Conservation (phyloP, 1,139 yeast genomes). For the Arxiozyma heterogenica region DNA sequence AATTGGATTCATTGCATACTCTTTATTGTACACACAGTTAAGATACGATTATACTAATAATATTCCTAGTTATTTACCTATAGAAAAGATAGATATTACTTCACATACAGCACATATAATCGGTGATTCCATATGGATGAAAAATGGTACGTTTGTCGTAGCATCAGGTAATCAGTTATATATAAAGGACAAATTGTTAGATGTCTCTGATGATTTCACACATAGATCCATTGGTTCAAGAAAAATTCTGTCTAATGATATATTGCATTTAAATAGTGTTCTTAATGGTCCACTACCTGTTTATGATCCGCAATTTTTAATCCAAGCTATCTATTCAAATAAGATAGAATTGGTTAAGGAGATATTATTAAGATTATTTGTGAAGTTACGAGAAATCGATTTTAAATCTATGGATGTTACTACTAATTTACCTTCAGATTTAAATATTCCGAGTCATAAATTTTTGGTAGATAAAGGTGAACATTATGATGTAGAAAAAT, state of each 20-base stretch:
- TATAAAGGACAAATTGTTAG: constrained; percentile 63
- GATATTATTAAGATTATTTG: constrained; percentile 47
- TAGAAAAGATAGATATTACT: constrained; percentile 63
- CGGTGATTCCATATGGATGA: constrained; percentile 84
- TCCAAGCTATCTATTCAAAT: constrained; percentile 64
- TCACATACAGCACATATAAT: constrained; percentile 68
- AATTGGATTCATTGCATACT: constrained; percentile 60
- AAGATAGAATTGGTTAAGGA: constrained; percentile 49
- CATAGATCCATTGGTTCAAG: constrained; percentile 40
- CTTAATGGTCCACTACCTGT: constrained; percentile 84
- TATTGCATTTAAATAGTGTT: constrained; percentile 60
- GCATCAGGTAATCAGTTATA: constrained; percentile 89
- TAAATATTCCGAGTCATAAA: constrained; percentile 32
- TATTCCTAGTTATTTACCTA: constrained; percentile 67
- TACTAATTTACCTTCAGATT: constrained; percentile 31
- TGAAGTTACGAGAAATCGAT: constrained; percentile 44
- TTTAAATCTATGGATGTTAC: constrained; percentile 32
- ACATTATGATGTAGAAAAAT: constrained; percentile 18
- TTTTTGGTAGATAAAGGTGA: constrained; percentile 23
- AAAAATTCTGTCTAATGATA: constrained; percentile 40
- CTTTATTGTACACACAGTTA: constrained; percentile 66
- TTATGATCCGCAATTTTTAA: constrained; percentile 83
- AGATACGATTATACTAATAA: constrained; percentile 82
- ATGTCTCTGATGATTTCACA: constrained; percentile 45
- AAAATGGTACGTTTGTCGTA: constrained; percentile 66